Percentiles rank a stretch among this genome's conserved stretches.
Conservation (phyloP, 352 stramenopile genomes). For the Globisporangium camurandrum region DNA sequence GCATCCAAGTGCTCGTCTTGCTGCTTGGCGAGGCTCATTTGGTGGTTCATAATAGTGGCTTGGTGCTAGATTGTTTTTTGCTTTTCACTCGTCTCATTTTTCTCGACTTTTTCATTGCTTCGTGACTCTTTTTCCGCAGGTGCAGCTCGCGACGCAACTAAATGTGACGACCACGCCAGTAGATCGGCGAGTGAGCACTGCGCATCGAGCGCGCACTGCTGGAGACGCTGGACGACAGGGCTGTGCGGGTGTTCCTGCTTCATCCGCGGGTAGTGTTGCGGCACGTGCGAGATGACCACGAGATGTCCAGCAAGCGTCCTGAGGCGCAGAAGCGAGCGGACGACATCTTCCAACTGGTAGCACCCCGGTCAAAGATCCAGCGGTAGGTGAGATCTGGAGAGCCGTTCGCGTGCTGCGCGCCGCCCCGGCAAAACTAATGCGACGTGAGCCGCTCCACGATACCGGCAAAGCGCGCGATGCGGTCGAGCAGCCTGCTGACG, state of each 20-base stretch:
- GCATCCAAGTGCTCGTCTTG: neutral
- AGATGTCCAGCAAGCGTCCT: neutral
- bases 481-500: neutral
- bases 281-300: neutral
- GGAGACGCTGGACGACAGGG: neutral
- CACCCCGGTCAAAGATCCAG: neutral
- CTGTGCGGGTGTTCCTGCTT: neutral
- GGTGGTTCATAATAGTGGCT: neutral
- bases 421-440: neutral
- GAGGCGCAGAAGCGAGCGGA: neutral
- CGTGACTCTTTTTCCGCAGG: neutral
- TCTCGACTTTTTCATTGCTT: neutral
- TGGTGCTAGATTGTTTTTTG: neutral
- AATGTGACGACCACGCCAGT: neutral
- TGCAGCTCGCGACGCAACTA: neutral
- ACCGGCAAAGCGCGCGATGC: neutral
- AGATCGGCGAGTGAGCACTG: neutral
- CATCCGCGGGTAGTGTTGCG: neutral
- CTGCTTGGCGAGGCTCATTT: neutral
- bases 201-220: neutral
- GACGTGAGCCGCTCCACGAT: neutral
- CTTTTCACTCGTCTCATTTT: neutral
- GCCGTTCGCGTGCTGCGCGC: neutral
- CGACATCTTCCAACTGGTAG: neutral
- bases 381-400: neutral